These are phyloP conservation scores for Auricularia auricula-judae DNA, from an alignment of 768 basidiomycete species.

Conservation along the genomic window DNA sequence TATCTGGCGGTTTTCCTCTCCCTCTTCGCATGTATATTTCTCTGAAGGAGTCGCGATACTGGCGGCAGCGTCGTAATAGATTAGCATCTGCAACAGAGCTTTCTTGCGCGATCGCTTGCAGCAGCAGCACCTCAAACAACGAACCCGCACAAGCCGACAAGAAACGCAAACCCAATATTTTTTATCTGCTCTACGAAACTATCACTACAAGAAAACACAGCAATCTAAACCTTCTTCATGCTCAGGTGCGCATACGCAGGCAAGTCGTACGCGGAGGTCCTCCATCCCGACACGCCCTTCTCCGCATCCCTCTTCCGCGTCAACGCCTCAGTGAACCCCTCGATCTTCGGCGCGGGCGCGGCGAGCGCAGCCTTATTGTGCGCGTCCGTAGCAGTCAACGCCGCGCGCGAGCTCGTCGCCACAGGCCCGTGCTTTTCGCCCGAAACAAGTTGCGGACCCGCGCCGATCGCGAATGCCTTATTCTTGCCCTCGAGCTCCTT, in stretches of 20 bases:
- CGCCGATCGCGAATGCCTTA: slow-evolving; percentile 49
- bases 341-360: slow-evolving; percentile 3
- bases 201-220: too few species aligned
- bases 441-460: slow-evolving; percentile 60
- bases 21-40: too few species aligned
- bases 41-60: too few species aligned
- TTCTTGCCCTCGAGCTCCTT: slow-evolving; percentile 30
- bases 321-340: slow-evolving; percentile 16
- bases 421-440: slow-evolving; percentile 59
- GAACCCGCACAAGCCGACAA: too few species aligned
- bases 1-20: too few species aligned
- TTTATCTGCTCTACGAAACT: too few species aligned
- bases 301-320: slow-evolving; percentile 22
- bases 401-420: slow-evolving; percentile 18
- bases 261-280: slow-evolving; percentile 25
- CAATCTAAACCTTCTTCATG: background rate
- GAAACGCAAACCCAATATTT: too few species aligned
- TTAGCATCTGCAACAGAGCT: too few species aligned
- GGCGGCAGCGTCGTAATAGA: too few species aligned
- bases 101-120: too few species aligned
- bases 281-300: slow-evolving; percentile 23
- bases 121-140: too few species aligned
- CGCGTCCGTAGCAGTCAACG: slow-evolving; percentile 31
- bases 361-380: slow-evolving; percentile 20
- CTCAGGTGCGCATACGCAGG: background rate